These are phyloP conservation scores for Leptographium radiaticola DNA, from an alignment of 2,329 filamentous ascomycete genomes.

Conservation along the genomic window DNA sequence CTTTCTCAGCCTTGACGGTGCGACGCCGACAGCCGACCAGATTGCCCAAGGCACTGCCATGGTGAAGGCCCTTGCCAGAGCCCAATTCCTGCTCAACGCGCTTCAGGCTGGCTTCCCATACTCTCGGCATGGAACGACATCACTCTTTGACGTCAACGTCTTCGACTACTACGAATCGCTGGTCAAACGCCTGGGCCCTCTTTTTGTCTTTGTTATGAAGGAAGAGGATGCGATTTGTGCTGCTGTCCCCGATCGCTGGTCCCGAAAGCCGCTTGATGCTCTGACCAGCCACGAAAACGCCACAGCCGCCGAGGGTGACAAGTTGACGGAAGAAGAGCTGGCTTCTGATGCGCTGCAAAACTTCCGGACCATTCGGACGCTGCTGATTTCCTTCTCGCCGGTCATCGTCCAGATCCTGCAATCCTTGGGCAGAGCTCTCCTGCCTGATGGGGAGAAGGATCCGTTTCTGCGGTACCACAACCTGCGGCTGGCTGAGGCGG, in stretches of 20 bases:
- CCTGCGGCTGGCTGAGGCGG: slow-evolving; percentile 43
- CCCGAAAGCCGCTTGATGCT: slow-evolving; percentile 12
- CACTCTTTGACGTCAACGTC: slow-evolving; percentile 67
- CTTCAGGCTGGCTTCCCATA: slow-evolving; percentile 63
- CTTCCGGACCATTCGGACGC: slow-evolving; percentile 59
- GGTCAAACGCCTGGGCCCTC: slow-evolving; percentile 59
- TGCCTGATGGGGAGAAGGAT: slow-evolving; percentile 63
- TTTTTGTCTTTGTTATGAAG: slow-evolving; percentile 69
- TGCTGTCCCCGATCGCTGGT: slow-evolving; percentile 59
- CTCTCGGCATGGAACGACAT: slow-evolving; percentile 47
- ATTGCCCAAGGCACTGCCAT: slow-evolving; percentile 57
- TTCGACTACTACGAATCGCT: slow-evolving; percentile 72
- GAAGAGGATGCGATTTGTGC: slow-evolving; percentile 70
- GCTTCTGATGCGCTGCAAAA: slow-evolving; percentile 45
- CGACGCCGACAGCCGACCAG: slow-evolving; percentile 18
- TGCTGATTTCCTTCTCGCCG: slow-evolving; percentile 67
- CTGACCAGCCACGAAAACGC: background rate
- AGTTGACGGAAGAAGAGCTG: slow-evolving; percentile 30
- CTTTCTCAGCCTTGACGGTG: slow-evolving; percentile 38
- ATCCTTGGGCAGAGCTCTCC: slow-evolving; percentile 66
- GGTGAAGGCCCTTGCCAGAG: slow-evolving; percentile 64
- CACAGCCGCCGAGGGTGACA: slow-evolving; percentile 5
- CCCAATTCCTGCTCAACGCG: slow-evolving; percentile 64
- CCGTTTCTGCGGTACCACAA: slow-evolving; percentile 40
- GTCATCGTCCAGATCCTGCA: slow-evolving; percentile 80